Base-by-base conservation (phyloP, 1,284 basidiomycete species). In the Xanthoconium separans region DNA sequence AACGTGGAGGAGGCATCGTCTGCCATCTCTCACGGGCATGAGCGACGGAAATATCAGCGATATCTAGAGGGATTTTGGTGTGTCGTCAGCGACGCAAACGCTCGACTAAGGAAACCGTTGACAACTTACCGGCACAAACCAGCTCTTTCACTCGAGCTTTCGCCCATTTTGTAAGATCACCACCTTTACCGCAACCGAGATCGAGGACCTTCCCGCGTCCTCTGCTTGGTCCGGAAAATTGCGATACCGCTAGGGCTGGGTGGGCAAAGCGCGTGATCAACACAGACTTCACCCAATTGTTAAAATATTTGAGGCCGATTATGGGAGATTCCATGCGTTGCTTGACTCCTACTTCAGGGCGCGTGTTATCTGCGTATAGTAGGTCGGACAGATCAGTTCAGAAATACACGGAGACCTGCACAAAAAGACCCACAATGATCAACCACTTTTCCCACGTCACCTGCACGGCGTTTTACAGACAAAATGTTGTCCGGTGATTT, bases 281-380 rank as follows among this genome's bases (percentile, higher is more conserved):
- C 11, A 97, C 93, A 13, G 92, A 93, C 73, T 98, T 98, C 64
- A 98, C 87, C 95, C 97, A 99, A 75, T 99, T 99, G 76, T 99
- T 99, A 77, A 98, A 99, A 70, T 85, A 92, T 72, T 96, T 95
- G 53, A 99, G 80, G 22, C 94, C 95, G 55, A 98, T 93, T 66
- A 99, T 99, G 33, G 95, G 93, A 7, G 95, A 98, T n/a, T 89
- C 85, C 59, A 84, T 82, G 36, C 97, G 88, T 59, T 89, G 85
- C 10, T 85, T 78, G 30, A 93, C 82, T 50, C 93, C 95, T 12
- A 96, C 89, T 57, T 99, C 95, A 5, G 91, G 93, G 11, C 97
- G 85, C 42, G 85, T 81, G 70, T 99, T 99, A 74, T 99, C 92
- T 95, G 63, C 39, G 49, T 13, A 52, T 22, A 44, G 47, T 52